Conservation (phyloP, 2,329 filamentous ascomycete genomes). For the Arthroderma uncinatum region DNA sequence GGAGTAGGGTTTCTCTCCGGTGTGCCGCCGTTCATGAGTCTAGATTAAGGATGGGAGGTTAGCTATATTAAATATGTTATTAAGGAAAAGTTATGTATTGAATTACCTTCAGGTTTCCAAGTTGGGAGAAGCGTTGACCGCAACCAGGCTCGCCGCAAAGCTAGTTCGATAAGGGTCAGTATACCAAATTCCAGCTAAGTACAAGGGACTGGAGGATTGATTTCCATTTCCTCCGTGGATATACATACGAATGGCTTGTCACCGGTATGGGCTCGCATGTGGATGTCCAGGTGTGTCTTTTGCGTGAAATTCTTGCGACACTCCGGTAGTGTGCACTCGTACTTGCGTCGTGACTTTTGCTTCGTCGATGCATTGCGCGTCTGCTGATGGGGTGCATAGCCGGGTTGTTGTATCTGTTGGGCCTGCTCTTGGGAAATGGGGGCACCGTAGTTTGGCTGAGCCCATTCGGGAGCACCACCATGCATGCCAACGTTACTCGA, state of each 20-base stretch:
- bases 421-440: constrained; percentile 15
- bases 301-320: constrained; percentile 80
- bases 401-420: constrained; percentile 5
- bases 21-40: constrained; percentile 81
- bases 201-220: not conserved
- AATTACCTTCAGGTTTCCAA: constrained; percentile 76
- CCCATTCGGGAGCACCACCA: constrained; percentile 10
- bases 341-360: constrained; percentile 47
- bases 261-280: constrained; percentile 77
- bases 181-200: not conserved
- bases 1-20: constrained; percentile 71
- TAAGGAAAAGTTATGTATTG: not conserved
- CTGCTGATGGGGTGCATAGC: constrained; percentile 21
- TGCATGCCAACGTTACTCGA: constrained; percentile 5
- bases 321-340: constrained; percentile 59
- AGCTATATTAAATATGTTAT: not conserved
- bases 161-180: constrained; percentile 2
- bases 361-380: constrained; percentile 26
- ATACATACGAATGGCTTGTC: constrained; percentile 68
- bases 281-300: constrained; percentile 86
- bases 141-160: constrained; percentile 60
- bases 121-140: constrained; percentile 71
- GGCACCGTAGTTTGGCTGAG: constrained; percentile 11
- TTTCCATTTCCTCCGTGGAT: not conserved
- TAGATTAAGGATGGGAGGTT: constrained; percentile 25